phyloP scores from a whole-genome alignment of 495 filamentous ascomycete genomes.

The Aspergillus carlsbadensis region DNA sequence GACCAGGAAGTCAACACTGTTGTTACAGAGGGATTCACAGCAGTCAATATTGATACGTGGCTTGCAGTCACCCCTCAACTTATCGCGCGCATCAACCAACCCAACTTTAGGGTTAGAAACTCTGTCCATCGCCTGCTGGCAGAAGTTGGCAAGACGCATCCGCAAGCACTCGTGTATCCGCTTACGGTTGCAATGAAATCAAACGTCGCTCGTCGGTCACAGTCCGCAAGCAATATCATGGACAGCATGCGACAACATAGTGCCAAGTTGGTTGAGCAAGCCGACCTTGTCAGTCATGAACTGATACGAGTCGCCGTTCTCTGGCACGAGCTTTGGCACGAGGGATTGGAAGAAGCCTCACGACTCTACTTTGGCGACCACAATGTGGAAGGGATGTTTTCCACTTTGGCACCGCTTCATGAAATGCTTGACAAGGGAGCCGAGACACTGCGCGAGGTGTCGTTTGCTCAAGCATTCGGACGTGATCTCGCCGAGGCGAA shows the following conservation, averaged over 20 bases:
- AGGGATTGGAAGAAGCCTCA: constrained; percentile 96
- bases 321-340: constrained; percentile 99
- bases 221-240: constrained; percentile 89
- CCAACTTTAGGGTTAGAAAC: constrained; percentile 77
- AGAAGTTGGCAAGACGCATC: constrained; percentile 90
- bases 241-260: constrained; percentile 96
- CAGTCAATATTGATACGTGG: constrained; percentile 96
- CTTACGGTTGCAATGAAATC: constrained; percentile 98
- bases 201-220: constrained; percentile 70
- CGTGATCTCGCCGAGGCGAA: constrained; percentile 91
- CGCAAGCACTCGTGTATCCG: constrained; percentile 99
- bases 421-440: constrained; percentile 86
- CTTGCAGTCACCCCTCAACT: constrained; percentile 96
- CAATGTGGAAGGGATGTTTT: constrained; percentile 96
- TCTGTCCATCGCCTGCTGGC: constrained; percentile 87
- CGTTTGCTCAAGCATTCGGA: constrained; percentile 96
- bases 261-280: constrained; percentile 90
- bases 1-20: constrained; percentile 80
- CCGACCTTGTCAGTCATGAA: constrained; percentile 89
- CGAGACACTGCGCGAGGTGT: constrained; percentile 90
- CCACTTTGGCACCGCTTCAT: constrained; percentile 84
- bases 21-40: constrained; percentile 84
- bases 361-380: constrained; percentile 90
- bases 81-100: constrained; percentile 95
- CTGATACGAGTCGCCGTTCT: constrained; percentile 93